phyloP scores from a whole-genome alignment of 306 rosid genomes.

The Medicago ruthenica region DNA sequence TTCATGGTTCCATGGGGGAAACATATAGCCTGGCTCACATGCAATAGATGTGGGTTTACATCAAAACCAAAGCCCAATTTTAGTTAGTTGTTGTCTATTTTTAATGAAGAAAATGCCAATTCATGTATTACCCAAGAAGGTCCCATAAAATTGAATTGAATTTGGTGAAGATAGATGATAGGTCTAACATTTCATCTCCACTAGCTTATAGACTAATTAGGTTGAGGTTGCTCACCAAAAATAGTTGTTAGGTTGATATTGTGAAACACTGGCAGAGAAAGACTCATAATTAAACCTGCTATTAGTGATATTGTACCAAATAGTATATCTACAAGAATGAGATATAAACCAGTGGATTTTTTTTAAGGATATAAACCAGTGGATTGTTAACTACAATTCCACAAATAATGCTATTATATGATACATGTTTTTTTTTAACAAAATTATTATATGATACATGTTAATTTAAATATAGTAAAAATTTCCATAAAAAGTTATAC shows the following conservation, averaged over 20 bases:
- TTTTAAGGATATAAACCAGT: background rate
- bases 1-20: conserved; percentile 44
- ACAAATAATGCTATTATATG: conserved; percentile 2
- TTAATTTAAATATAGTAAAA: conserved; percentile 29
- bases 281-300: conserved; percentile 16
- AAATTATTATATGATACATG: too few relatives aligned
- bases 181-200: conserved; percentile 35
- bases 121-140: conserved; percentile 29
- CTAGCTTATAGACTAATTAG: conserved; percentile 36
- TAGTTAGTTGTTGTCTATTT: conserved; percentile 24
- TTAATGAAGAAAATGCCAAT: conserved; percentile 44
- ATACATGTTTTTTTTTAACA: too few relatives aligned
- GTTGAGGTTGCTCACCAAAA: conserved; percentile 14
- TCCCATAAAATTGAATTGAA: conserved; percentile 36
- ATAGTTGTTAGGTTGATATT: conserved; percentile 18
- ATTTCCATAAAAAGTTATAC: background rate
- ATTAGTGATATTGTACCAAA: conserved; percentile 49
- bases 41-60: conserved; percentile 46
- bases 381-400: conserved; percentile 23
- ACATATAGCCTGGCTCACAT: conserved; percentile 44
- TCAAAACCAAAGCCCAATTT: conserved; percentile 35
- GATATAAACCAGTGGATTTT: too few relatives aligned
- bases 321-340: too few relatives aligned
- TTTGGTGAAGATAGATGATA: conserved; percentile 10
- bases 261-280: background rate